Percentiles rank a stretch among this genome's conserved stretches.
These are phyloP conservation scores for Albizia julibrissin DNA, from an alignment of 306 rosid genomes.

Conservation along the genomic window DNA sequence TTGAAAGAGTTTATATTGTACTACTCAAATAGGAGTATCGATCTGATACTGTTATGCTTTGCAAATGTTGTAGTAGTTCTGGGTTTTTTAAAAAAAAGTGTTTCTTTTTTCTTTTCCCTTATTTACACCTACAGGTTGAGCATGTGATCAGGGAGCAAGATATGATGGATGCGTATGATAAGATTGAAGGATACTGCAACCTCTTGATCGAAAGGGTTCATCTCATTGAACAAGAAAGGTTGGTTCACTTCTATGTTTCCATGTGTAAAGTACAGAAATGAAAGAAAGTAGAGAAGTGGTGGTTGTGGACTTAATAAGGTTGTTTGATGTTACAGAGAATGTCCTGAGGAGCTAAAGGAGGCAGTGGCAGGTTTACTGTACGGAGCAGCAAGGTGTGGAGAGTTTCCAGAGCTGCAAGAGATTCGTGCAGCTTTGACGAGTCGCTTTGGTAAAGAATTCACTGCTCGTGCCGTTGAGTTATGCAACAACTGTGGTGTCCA, in stretches of 20 bases:
- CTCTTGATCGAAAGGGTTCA: constrained; percentile 72
- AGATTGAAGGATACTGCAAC: constrained; percentile 70
- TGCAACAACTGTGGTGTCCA: constrained; percentile 76
- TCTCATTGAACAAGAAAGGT: constrained; percentile 84
- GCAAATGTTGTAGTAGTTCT: not conserved
- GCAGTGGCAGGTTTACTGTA: constrained; percentile 70
- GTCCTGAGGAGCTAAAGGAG: constrained; percentile 80
- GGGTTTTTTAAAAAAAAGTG: not conserved
- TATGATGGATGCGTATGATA: constrained; percentile 68
- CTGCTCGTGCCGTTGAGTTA: constrained; percentile 64
- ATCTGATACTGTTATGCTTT: not conserved
- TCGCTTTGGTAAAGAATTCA: constrained; percentile 76
- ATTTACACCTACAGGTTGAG: constrained; percentile 55
- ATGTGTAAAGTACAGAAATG: too few relatives aligned
- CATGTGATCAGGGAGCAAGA: constrained; percentile 83
- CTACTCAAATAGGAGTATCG: not conserved
- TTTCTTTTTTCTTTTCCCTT: not conserved
- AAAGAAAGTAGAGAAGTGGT: not conserved
- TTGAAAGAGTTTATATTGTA: not conserved
- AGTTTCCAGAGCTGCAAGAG: constrained; percentile 90
- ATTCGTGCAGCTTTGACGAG: constrained; percentile 63
- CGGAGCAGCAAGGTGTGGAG: constrained; percentile 91
- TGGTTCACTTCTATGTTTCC: not conserved
- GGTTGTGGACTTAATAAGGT: not conserved
- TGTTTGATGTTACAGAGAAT: constrained; percentile 48